Evolutionary conservation across 1,139 yeast genomes (phyloP).

Genomic region (Pichia sp.): DNA sequence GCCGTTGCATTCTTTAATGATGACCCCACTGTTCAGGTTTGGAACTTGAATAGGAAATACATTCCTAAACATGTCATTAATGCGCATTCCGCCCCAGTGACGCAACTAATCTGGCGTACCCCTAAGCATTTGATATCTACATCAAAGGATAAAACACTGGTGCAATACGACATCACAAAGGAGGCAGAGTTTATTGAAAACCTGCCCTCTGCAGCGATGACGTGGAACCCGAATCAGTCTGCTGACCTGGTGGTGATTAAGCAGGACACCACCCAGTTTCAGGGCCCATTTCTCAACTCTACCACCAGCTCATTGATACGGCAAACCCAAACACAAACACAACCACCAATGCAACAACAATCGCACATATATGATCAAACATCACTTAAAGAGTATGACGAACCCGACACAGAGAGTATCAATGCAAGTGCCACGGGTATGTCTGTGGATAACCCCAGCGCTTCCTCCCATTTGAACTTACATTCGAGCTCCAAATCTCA

Average conservation of each 20-base stretch:
- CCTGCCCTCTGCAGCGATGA: constrained; percentile 43
- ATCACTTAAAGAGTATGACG: background rate
- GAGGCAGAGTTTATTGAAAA: constrained; percentile 48
- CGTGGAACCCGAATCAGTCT: constrained; percentile 44
- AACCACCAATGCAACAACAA: background rate
- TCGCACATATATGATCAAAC: constrained; percentile 2
- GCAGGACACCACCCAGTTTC: constrained; percentile 44
- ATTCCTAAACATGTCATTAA: constrained; percentile 67
- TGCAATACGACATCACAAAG: constrained; percentile 47
- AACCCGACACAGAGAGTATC: background rate
- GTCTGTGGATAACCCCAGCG: background rate
- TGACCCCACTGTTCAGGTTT: constrained; percentile 67
- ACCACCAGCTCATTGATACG: too few species aligned
- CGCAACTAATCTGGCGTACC: constrained; percentile 44
- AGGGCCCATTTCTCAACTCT: constrained; percentile 13
- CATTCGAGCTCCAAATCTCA: too few species aligned
- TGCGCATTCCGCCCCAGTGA: constrained; percentile 40
- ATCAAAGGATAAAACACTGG: constrained; percentile 46
- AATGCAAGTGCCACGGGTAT: background rate
- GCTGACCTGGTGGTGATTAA: constrained; percentile 46
- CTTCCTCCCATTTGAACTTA: background rate
- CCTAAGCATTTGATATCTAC: constrained; percentile 45
- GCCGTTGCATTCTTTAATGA: constrained; percentile 76
- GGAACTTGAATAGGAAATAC: constrained; percentile 65
- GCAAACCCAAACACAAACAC: too few species aligned